Conservation (phyloP, 495 filamentous ascomycete genomes). For the Lophiotrema nucula region DNA sequence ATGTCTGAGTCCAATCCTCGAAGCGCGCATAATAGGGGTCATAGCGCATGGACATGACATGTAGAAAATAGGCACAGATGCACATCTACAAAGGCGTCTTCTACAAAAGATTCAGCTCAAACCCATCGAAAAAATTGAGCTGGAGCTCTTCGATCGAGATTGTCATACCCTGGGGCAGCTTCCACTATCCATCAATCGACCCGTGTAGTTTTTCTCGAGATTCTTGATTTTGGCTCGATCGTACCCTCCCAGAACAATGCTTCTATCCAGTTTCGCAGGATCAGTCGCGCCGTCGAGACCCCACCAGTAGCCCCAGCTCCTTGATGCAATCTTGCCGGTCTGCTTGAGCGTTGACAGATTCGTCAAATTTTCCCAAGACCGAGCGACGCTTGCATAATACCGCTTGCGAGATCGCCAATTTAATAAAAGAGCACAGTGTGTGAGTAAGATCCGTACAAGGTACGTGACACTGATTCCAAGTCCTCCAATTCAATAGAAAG, state of each 20-base stretch:
- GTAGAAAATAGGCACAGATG: constrained; percentile 28
- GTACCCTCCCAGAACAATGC: constrained; percentile 48
- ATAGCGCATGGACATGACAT: constrained; percentile 30
- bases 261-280: constrained; percentile 40
- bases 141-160: constrained; percentile 40
- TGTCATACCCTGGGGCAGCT: constrained; percentile 40
- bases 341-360: constrained; percentile 40
- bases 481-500: no score
- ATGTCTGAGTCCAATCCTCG: constrained; percentile 20
- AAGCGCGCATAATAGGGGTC: constrained; percentile 36
- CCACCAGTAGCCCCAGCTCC: constrained; percentile 46
- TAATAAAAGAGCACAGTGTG: no score
- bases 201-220: constrained; percentile 33
- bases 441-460: no score
- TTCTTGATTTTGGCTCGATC: constrained; percentile 46
- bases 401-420: not conserved
- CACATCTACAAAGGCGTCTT: constrained; percentile 23
- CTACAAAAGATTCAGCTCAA: constrained; percentile 33
- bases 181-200: constrained; percentile 12
- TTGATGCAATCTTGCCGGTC: constrained; percentile 42
- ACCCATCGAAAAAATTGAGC: constrained; percentile 44
- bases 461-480: no score
- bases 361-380: constrained; percentile 47
- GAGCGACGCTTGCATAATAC: constrained; percentile 1
- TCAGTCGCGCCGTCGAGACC: constrained; percentile 43